Percentiles rank a stretch among this genome's conserved stretches.
Evolutionary conservation across 1,284 basidiomycete genomes (phyloP).

Genomic region (Ustilago loliicola): DNA sequence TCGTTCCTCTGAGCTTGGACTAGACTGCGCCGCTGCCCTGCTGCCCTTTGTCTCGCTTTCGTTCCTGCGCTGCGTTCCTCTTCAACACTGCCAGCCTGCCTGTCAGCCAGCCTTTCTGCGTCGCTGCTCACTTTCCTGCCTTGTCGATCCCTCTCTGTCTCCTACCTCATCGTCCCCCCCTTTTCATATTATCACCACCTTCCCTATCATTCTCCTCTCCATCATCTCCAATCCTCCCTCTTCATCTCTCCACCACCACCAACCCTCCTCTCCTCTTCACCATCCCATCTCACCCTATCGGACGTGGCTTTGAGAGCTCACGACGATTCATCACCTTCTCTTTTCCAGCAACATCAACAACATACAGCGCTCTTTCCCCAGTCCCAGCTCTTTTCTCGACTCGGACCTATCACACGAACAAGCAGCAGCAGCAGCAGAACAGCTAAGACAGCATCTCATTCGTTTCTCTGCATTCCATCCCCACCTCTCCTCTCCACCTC

Average conservation of each 20-base stretch:
- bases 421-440: constrained; percentile 14
- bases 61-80: constrained; percentile 3
- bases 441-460: constrained; percentile 41
- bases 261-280: constrained; percentile 14
- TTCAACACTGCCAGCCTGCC: background rate
- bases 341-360: background rate
- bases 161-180: background rate
- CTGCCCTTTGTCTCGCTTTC: constrained; percentile 10
- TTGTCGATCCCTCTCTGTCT: background rate
- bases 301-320: constrained; percentile 47
- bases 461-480: background rate
- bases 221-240: constrained; percentile 3
- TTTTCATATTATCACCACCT: background rate
- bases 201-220: constrained; percentile 7
- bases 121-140: background rate
- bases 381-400: background rate
- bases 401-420: constrained; percentile 6
- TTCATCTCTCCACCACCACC: background rate
- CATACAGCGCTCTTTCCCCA: background rate
- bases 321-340: constrained; percentile 27
- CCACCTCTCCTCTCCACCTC: background rate
- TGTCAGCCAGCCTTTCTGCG: too few relatives aligned
- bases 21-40: background rate
- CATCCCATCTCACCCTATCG: constrained; percentile 15
- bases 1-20: background rate